phyloP scores from a whole-genome alignment of 176 grass and related monocot species.

The Aechmea fasciata region DNA sequence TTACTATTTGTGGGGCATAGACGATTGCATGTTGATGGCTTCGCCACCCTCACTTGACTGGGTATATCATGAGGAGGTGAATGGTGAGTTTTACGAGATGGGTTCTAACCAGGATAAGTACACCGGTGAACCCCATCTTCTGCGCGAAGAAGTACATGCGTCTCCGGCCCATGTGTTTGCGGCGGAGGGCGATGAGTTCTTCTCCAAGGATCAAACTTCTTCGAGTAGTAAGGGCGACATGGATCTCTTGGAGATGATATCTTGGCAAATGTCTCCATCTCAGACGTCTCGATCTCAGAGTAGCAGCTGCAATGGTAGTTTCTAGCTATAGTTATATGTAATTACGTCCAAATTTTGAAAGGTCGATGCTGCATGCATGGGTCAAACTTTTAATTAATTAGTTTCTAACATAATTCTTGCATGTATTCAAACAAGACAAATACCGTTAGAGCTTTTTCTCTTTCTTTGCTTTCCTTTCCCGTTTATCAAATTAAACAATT shows the following conservation, averaged over 20 bases:
- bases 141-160: neutral
- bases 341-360: neutral
- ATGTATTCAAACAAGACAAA: neutral
- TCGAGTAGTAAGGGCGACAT: constrained; percentile 23
- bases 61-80: neutral
- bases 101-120: neutral
- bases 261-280: constrained; percentile 29
- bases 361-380: neutral
- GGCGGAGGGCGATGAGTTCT: neutral
- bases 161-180: neutral
- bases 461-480: neutral
- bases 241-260: constrained; percentile 41
- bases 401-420: neutral
- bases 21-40: neutral
- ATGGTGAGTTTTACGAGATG: neutral
- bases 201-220: neutral
- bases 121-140: neutral
- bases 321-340: constrained; percentile 4
- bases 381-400: neutral
- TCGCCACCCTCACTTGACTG: neutral
- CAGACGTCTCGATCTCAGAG: constrained; percentile 1
- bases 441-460: neutral
- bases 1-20: neutral
- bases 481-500: too few species aligned
- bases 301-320: constrained; percentile 18